Evolutionary conservation across 2,329 filamentous ascomycete species (phyloP), one percentile per base, ranked within the genome.

Genomic region (Sclerotinia nivalis): DNA sequence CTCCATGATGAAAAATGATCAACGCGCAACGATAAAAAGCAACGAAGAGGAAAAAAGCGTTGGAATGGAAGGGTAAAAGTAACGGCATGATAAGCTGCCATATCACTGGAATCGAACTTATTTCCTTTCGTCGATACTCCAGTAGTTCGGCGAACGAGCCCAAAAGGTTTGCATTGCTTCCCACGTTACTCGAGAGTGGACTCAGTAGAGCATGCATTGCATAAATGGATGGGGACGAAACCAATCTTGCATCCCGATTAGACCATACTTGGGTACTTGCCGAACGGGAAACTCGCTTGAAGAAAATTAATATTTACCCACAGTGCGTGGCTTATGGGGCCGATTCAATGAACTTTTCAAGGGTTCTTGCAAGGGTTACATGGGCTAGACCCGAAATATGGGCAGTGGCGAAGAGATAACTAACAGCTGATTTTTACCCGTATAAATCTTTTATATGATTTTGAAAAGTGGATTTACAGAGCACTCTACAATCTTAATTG

Each of bases 1-100:
- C 45, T 49, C 62, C 70, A 71, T 71, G n/a, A 18, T 64, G 50
- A 56, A 66, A 45, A 45, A 20, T 13, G 25, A 10, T 25, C n/a
- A 52, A 40, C 15, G 22, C 47, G 12, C 47, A 52, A 64, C 25
- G 47, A 25, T 31, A 37, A 52, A 31, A 52, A 64, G 52, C 31
- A 40, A 40, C n/a, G 8, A 64, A 40, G 31, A 52, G 31, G 47
- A 28, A 64, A 64, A 64, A 64, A 40, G 25, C 31, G 22, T 52
- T 52, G 61, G 47, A 5, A 40, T 31, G 5, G 31, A 37, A 62
- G 60, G 45, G 15, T 64, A 22, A 34, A 52, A 52, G 40, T 52
- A 20, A 34, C 22, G 22, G n/a, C n/a, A 52, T 31, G 47, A 40
- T 40, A 64, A 52, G n/a, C 28, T 52, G 40, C 61, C 47, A 52